Base-by-base conservation (phyloP, 768 basidiomycete genomes). In the Wakefieldia striispora region DNA sequence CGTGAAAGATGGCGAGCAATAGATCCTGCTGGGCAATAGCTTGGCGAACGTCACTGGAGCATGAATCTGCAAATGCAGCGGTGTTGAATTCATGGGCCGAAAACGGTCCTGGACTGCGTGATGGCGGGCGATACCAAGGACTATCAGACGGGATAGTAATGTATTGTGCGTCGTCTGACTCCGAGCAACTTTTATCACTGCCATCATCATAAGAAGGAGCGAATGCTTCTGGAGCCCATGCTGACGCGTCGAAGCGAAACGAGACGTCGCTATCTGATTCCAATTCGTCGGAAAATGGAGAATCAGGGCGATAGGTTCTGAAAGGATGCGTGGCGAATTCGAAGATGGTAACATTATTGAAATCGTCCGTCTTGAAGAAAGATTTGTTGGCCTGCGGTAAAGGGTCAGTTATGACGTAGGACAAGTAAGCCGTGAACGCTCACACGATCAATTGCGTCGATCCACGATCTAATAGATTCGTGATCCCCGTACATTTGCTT, bases 61-160 rank as follows among this genome's bases (percentile, higher is more conserved):
- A 70, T 7, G 66, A 68, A 12, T 38, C 39, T 35, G 58, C 57
- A 17, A 55, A 65, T 34, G 47, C 44, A 4, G 56, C 56, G 26
- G 56, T 56, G 23, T 20, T 48, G 29, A 63, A 31, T 37, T 59
- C 60, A 21, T 55, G 45, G 26, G 56, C 60, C 1, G 64, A 43
- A n/a, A 53, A n/a, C 3, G 60, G 64, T 38, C 51, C 54, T 6
- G 66, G 62, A 45, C 61, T 64, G 19, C 61, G 55, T 23, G 67
- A 60, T 27, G 69, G 65, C 27, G 49, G 58, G 20, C 58, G 64
- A 52, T 70, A 72, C 65, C 74, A 76, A 4, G 69, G 70, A 36
- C 69, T 76, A 43, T 69, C 68, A 29, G 55, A 61, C 11, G 69
- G 65, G 40, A 77, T 74, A 43, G 60, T 65, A 42, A 76, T 59